These are phyloP conservation scores for Teratosphaeria zuluensis DNA, from an alignment of 2,329 filamentous ascomycete species.

Conservation along the genomic window DNA sequence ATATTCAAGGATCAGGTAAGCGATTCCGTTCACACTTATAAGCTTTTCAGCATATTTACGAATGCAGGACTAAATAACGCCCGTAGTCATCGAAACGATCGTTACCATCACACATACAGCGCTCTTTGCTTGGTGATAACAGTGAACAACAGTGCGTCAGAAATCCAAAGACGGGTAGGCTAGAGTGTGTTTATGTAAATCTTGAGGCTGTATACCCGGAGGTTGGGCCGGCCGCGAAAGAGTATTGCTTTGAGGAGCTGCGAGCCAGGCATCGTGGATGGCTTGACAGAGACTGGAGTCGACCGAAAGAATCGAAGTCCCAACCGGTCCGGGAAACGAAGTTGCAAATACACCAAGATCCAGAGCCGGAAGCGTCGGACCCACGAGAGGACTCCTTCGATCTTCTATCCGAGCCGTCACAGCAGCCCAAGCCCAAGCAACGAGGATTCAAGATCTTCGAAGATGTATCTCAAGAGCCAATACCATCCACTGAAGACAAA, in stretches of 20 bases:
- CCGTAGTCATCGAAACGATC: conserved; percentile 4
- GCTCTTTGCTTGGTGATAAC: conserved; percentile 18
- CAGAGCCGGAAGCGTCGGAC: neutral
- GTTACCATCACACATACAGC: conserved; percentile 5
- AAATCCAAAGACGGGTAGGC: conserved; percentile 72
- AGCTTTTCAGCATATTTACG: conserved; percentile 61
- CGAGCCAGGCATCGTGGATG: conserved; percentile 67
- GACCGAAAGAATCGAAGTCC: neutral
- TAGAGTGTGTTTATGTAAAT: conserved; percentile 80
- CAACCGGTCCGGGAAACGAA: neutral
- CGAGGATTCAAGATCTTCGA: conserved; percentile 27
- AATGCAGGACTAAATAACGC: conserved; percentile 82
- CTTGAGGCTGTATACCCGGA: conserved; percentile 78
- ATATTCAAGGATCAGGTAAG: conserved; percentile 96
- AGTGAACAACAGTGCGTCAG: conserved; percentile 65
- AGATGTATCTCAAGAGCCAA: conserved; percentile 13
- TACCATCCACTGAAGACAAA: conserved; percentile 9
- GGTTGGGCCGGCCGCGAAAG: conserved; percentile 42
- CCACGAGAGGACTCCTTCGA: conserved; percentile 1
- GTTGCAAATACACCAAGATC: conserved; percentile 1
- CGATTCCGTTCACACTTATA: conserved; percentile 13
- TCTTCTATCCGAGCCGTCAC: conserved; percentile 1
- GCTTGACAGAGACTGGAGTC: conserved; percentile 45
- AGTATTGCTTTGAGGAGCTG: conserved; percentile 87
- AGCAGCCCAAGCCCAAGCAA: conserved; percentile 13